Percentiles rank a stretch among this genome's conserved stretches.
Evolutionary conservation across 78 protist species (phyloP).

Genomic region (Guillardia theta): DNA sequence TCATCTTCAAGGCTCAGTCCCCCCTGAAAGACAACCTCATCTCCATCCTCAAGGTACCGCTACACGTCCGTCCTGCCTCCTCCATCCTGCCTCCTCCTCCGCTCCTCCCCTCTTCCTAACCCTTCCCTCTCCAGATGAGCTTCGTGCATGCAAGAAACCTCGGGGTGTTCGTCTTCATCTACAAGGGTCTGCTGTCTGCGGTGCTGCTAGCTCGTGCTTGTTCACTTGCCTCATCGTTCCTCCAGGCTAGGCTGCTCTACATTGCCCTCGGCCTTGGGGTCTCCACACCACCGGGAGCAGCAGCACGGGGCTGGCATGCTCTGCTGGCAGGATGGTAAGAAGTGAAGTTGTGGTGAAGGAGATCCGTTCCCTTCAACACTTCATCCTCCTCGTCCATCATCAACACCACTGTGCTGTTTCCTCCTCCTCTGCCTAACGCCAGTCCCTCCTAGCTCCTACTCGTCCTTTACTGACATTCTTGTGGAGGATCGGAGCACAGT

Average conservation of each 20-base stretch:
- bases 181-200: not conserved
- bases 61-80: not conserved
- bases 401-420: too few relatives aligned
- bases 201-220: not conserved
- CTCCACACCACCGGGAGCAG: not conserved
- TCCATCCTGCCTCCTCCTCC: not conserved
- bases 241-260: not conserved
- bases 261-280: not conserved
- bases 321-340: not conserved
- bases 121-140: not conserved
- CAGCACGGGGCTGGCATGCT: not conserved
- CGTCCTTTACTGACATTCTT: not conserved
- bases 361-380: not conserved
- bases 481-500: not conserved
- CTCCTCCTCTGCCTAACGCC: not conserved
- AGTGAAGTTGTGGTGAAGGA: too few relatives aligned
- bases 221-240: not conserved
- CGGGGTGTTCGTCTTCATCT: not conserved
- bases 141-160: conserved; percentile 10
- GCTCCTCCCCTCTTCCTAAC: not conserved
- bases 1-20: not conserved
- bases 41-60: not conserved
- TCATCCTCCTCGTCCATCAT: not conserved
- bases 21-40: not conserved
- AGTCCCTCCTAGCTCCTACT: not conserved